Conservation (phyloP, 768 basidiomycete genomes). For the Dacryopinax spathularia region DNA sequence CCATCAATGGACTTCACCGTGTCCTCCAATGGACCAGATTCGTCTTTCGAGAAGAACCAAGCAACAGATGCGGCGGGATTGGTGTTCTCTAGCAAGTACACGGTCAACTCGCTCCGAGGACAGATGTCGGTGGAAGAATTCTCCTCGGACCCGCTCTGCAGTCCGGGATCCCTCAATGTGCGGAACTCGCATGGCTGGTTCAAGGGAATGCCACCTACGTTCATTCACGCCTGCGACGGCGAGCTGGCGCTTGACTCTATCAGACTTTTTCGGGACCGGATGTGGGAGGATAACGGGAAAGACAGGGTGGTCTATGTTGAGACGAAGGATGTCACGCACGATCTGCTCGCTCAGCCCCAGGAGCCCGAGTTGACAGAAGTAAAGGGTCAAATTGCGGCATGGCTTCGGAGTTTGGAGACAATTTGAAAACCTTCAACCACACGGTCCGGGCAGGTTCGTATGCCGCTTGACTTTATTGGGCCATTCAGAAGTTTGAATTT, state of each 20-base stretch:
- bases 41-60: background rate
- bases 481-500: too few species aligned
- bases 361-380: conserved; percentile 13
- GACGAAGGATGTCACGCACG: conserved; percentile 11
- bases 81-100: background rate
- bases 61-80: background rate
- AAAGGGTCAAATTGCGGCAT: background rate
- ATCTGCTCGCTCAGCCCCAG: conserved; percentile 6
- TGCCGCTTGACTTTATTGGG: too few species aligned
- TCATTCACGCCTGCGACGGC: conserved; percentile 19
- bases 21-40: background rate
- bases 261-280: conserved; percentile 16
- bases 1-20: background rate
- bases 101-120: background rate
- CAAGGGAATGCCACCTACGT: conserved; percentile 10
- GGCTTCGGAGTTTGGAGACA: background rate
- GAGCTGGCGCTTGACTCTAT: conserved; percentile 22
- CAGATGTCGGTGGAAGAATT: background rate
- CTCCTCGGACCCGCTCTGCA: background rate
- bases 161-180: background rate
- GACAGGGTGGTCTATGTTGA: conserved; percentile 16
- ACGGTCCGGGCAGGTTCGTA: too few species aligned
- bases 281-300: conserved; percentile 19
- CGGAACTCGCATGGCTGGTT: background rate
- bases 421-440: too few species aligned